Percentiles rank a stretch among this genome's conserved stretches.
Evolutionary conservation across 257 asterid genomes (phyloP).

Genomic region (Plectranthus barbatus): DNA sequence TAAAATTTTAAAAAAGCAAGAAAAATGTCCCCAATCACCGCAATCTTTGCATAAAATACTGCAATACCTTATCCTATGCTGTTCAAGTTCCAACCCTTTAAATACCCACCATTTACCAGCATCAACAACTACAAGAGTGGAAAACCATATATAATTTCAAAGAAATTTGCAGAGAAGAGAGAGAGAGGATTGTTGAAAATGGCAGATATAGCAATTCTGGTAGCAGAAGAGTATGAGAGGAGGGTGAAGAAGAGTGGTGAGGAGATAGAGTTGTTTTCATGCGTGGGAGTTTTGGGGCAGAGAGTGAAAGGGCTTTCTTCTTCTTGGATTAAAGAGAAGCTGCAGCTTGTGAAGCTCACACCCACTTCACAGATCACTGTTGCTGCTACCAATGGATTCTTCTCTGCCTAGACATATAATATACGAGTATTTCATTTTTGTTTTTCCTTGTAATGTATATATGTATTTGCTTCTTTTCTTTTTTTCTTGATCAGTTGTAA

Average conservation of each 20-base stretch:
- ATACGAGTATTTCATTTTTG: no score
- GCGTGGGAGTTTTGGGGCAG: constrained; percentile 30
- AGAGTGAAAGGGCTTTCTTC: constrained; percentile 16
- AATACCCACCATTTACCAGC: constrained; percentile 5
- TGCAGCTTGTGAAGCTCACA: not conserved
- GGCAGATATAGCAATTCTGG: constrained; percentile 79
- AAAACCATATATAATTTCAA: not conserved
- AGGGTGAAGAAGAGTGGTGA: constrained; percentile 47
- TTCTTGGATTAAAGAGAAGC: constrained; percentile 29
- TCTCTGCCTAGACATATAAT: constrained; percentile 69
- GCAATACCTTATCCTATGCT: constrained; percentile 28
- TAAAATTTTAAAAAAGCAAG: not conserved
- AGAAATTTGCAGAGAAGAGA: no score
- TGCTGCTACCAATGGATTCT: constrained; percentile 49
- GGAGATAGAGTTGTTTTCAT: constrained; percentile 37
- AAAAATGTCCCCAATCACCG: not conserved
- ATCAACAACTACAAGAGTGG: not conserved
- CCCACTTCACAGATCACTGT: constrained; percentile 31
- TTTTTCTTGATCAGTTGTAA: no score
- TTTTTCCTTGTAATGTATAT: not conserved
- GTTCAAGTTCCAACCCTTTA: constrained; percentile 18
- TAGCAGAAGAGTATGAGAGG: constrained; percentile 86
- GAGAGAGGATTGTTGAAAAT: constrained; percentile 18
- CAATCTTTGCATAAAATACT: not conserved
- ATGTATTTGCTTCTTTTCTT: no score